Conservation (phyloP, 306 rosid species). For the Sindora glabra region DNA sequence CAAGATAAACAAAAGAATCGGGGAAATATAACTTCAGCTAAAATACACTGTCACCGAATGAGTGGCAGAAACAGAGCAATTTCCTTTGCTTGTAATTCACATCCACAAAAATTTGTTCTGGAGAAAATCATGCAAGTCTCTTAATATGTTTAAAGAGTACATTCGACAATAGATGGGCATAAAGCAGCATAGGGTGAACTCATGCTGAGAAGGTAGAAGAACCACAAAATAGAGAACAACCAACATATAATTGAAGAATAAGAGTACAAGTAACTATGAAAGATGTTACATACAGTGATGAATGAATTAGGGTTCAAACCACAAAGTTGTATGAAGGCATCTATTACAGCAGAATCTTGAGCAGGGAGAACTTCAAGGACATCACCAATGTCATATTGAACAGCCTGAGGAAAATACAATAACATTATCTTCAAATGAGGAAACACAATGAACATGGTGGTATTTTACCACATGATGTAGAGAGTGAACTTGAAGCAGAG, state of each 20-base stretch:
- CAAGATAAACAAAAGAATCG: background rate
- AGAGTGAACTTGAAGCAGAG: background rate
- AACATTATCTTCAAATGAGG: constrained; percentile 2
- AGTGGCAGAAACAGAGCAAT: too few species aligned
- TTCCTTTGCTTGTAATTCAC: too few species aligned
- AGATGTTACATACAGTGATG: constrained; percentile 56
- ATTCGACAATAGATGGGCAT: background rate
- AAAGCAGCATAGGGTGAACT: constrained; percentile 3
- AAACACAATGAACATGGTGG: constrained; percentile 7
- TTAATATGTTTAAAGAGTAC: too few species aligned
- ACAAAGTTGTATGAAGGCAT: constrained; percentile 62
- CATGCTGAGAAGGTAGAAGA: background rate
- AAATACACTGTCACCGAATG: background rate
- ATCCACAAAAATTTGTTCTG: too few species aligned
- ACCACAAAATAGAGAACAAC: constrained; percentile 1
- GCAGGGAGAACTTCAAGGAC: constrained; percentile 74
- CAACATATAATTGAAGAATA: too few species aligned
- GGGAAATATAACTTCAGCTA: too few species aligned
- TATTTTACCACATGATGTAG: constrained; percentile 5
- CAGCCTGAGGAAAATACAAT: constrained; percentile 31
- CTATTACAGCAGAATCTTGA: constrained; percentile 63
- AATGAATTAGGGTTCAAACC: constrained; percentile 72
- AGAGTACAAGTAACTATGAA: constrained; percentile 4
- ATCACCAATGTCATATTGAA: constrained; percentile 68
- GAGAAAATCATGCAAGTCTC: too few species aligned